These are phyloP conservation scores for Schizosaccharomyces octosporus DNA, from an alignment of 805 yeast genomes.

Conservation along the genomic window DNA sequence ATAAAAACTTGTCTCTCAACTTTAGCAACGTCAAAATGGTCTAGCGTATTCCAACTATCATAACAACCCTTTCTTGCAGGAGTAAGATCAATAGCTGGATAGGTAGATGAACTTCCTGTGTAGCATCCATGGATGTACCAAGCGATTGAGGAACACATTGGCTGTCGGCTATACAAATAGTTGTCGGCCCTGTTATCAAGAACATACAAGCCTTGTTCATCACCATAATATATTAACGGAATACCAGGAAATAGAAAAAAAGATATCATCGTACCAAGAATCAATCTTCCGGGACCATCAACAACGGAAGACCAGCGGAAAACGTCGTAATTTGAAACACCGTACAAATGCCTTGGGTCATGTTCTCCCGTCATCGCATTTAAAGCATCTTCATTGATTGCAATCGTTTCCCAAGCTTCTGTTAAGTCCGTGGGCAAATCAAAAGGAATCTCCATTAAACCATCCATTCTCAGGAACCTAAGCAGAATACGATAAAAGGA, in stretches of 20 bases:
- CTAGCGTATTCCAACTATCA: not conserved
- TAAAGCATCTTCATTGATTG: not conserved
- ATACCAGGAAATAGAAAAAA: not conserved
- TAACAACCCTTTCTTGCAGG: not conserved
- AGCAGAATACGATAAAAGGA: not conserved
- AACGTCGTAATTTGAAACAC: not conserved
- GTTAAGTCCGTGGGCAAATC: not conserved
- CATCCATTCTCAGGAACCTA: slow-evolving; percentile 1
- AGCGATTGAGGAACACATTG: not conserved
- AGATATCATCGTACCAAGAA: not conserved
- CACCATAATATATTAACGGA: slow-evolving; percentile 1
- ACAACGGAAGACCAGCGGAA: not conserved
- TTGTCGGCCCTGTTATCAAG: not conserved
- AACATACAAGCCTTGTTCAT: not conserved
- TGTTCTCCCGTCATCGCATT: not conserved
- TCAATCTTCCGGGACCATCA: not conserved
- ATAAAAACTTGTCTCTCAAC: not conserved
- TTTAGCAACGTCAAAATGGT: not conserved
- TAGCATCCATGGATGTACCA: slow-evolving; percentile 2
- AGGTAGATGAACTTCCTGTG: not conserved
- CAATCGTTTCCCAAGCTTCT: not conserved
- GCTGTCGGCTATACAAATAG: not conserved
- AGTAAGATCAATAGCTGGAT: not conserved
- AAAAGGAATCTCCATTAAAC: not conserved
- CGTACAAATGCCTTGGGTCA: slow-evolving; percentile 1